phyloP scores from a whole-genome alignment of 75 land plant species.

The Azolla pinnata region DNA sequence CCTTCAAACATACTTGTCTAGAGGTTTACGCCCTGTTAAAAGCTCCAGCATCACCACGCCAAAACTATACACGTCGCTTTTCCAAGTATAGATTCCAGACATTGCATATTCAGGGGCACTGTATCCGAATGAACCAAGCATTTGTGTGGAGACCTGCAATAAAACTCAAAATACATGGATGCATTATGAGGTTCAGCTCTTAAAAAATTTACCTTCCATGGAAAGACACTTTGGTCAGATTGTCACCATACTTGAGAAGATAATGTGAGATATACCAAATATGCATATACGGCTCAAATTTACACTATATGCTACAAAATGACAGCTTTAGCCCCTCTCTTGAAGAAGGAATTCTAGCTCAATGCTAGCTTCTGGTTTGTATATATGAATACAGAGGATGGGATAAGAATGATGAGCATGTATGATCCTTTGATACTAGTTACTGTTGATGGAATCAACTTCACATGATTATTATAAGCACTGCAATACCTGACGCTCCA shows the following conservation, averaged over 20 bases:
- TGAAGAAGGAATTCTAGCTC: neutral
- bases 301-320: no score
- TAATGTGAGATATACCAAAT: no score
- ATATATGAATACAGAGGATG: no score
- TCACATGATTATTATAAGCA: neutral
- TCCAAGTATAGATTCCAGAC: conserved; percentile 79
- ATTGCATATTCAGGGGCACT: conserved; percentile 86
- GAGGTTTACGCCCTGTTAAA: conserved; percentile 77
- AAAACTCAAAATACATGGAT: neutral
- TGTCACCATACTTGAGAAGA: no score
- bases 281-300: no score
- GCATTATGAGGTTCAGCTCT: neutral
- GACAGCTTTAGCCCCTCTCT: neutral
- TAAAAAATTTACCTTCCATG: no score
- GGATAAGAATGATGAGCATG: no score
- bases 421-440: no score
- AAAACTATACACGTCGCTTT: conserved; percentile 97
- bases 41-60: conserved; percentile 98
- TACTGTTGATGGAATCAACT: no score
- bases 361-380: no score
- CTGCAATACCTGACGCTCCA: conserved; percentile 63
- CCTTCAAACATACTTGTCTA: conserved; percentile 44
- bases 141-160: conserved; percentile 38
- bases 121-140: conserved; percentile 59
- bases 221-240: no score